Evolutionary conservation across 148 eudicot species (phyloP), one percentile per base, ranked within the genome.

Genomic region (Tetragonia tetragonoides): DNA sequence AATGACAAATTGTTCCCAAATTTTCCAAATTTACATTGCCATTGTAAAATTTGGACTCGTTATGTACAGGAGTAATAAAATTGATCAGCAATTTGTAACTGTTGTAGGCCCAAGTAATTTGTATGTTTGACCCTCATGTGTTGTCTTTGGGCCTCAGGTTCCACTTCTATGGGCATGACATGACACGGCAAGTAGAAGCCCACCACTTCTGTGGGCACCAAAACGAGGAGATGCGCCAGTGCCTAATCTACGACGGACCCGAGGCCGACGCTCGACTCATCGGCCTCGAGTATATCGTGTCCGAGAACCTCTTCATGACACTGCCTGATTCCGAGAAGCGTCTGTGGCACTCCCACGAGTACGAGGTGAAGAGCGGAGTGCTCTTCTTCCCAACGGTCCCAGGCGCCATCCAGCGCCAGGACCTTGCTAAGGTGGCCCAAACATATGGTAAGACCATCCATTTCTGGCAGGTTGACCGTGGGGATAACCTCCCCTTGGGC

Each of bases 171-270:
- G 91, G 87, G 0, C 68, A 95, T 76, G 97, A 95, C 86, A 95
- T 93, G 99, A 89, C 91, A 0, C 79, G 97, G 10, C 99, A 95
- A 81, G 89, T 95, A 7, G 97, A 93, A 77, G 97, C 97, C 12
- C 99, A 95, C 88, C 99, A 95, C 85, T 95, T 77, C 81, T 92
- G 97, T 64, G 90, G 90, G 16, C 94, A 90, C 82, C 93, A 80
- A 62, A 95, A 95, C 78, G 96, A 95, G 75, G 99, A 95, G 76
- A 77, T 95, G 90, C 77, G 94, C 34, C 99, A 95, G 79, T 95
- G 99, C 73, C 81, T 93, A 0, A 91, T 93, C 78, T 95, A 95
- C 82, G 97, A 95, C 79, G 72, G 91, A 73, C 90, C 90, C 0
- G 89, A 93, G 9, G 40, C 84, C 20, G 88, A 90, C 18, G 99